Conservation (phyloP, 2,329 filamentous ascomycete species). For the Alternaria triticimaculans region DNA sequence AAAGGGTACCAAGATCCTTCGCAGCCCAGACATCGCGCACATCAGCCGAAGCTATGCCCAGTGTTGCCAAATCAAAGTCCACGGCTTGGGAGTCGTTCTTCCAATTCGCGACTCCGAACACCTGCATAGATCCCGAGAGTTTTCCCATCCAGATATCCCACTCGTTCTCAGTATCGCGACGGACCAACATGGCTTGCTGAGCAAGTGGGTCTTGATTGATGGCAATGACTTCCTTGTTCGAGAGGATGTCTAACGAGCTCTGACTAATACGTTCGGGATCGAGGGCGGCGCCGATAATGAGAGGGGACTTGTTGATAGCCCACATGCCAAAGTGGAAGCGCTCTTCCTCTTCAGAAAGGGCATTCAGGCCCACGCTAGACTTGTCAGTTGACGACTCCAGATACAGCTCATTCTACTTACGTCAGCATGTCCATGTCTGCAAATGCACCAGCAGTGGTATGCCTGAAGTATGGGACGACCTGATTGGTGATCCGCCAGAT, state of each 20-base stretch:
- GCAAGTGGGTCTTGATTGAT: constrained; percentile 65
- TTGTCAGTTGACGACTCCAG: background rate
- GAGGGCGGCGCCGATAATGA: constrained; percentile 53
- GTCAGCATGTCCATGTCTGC: constrained; percentile 55
- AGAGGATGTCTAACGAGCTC: constrained; percentile 38
- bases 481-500: constrained; percentile 46
- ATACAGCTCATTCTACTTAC: constrained; percentile 9
- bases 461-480: constrained; percentile 38
- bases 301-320: constrained; percentile 55
- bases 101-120: constrained; percentile 50
- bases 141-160: constrained; percentile 50
- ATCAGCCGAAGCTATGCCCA: constrained; percentile 45
- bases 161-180: constrained; percentile 47
- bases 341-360: constrained; percentile 48
- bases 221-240: constrained; percentile 62
- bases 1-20: constrained; percentile 24
- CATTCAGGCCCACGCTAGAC: constrained; percentile 45
- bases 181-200: constrained; percentile 58
- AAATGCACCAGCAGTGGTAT: constrained; percentile 37
- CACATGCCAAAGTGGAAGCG: constrained; percentile 56
- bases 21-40: constrained; percentile 48
- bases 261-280: constrained; percentile 32
- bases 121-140: constrained; percentile 43
- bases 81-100: constrained; percentile 43
- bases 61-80: constrained; percentile 35